Evolutionary conservation across 2,329 filamentous ascomycete species (phyloP), one percentile per base, ranked within the genome.

Genomic region (Neurospora sp.): DNA sequence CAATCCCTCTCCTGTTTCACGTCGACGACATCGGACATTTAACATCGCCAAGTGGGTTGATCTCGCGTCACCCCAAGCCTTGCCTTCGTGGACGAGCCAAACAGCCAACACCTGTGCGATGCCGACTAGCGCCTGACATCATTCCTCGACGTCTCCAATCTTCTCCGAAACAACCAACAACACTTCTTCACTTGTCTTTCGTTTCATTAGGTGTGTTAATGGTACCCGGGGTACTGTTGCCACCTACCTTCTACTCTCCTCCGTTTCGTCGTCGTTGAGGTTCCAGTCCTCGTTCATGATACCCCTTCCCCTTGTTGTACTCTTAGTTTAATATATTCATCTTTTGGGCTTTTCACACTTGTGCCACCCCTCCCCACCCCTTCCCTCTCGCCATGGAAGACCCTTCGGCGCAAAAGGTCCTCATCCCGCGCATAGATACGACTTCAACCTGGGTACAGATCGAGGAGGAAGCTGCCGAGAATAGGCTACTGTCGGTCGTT

Each of bases 381-480:
- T 12, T 33, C 28, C 33, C 28, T 43, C 39, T 23, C 39, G n/a
- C 23, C 17, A 33, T 43, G 36, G 12, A 41, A 33, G 5, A 17
- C 66, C 28, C 39, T n/a, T 36, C 28, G 41, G 15, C 70, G n/a
- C 43, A 70, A 39, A 72, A 23, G 39, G 43, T 71, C 40, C 39
- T 68, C 38, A 40, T 62, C 23, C 71, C 71, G 68, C 70, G 67
- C 38, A 72, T 74, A 72, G 73, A 74, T 41, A 68, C 72, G 28
- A 69, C 72, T 66, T 74, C 74, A 57, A 75, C 75, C 33, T 75
- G 75, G 75, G 57, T 75, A 68, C 46, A 71, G 52, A 66, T 73
- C 38, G 74, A 74, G 67, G 72, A 75, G 68, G 75, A 74, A 39
- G 68, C 73, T 1, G 38, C 68, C 71, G 74, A 76, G 69, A 69